Percentiles rank a stretch among this genome's conserved stretches.
Evolutionary conservation across 371 early-diverging fungal species (phyloP).

Genomic region (Zychaea mexicana): DNA sequence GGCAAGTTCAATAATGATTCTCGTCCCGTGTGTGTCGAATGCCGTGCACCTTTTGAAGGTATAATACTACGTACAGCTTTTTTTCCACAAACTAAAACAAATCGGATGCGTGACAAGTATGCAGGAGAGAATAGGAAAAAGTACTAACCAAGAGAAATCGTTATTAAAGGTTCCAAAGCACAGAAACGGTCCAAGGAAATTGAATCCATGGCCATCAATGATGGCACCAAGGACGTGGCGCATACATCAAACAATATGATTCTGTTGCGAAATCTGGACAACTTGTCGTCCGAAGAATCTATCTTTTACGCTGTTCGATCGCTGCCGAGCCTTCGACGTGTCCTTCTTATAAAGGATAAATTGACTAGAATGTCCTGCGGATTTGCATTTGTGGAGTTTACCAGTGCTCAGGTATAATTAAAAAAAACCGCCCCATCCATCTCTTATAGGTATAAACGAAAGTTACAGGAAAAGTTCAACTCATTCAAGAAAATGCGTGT

Average conservation of each 20-base stretch:
- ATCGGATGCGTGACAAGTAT: too few species aligned
- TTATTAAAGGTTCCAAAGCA: conserved; percentile 18
- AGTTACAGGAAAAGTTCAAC: too few species aligned
- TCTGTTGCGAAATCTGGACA: conserved; percentile 53
- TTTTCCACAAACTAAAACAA: too few species aligned
- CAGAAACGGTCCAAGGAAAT: conserved; percentile 35
- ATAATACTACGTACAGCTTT: too few species aligned
- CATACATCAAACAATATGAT: conserved; percentile 37
- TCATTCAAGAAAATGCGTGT: too few species aligned
- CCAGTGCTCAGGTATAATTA: conserved; percentile 34
- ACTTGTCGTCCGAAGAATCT: conserved; percentile 56
- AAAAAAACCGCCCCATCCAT: too few species aligned
- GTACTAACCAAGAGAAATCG: too few species aligned
- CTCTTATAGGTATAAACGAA: too few species aligned
- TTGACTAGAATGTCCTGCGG: conserved; percentile 57
- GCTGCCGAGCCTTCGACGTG: conserved; percentile 34
- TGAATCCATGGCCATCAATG: conserved; percentile 46
- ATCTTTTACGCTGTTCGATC: conserved; percentile 31
- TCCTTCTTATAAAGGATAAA: conserved; percentile 54
- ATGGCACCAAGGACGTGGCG: conserved; percentile 55
- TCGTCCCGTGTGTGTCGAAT: conserved; percentile 44
- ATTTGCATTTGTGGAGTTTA: conserved; percentile 61
- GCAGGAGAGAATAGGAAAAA: too few species aligned
- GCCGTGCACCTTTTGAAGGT: conserved; percentile 34
- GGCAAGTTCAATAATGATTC: conserved; percentile 36